A percentile compares a stretch with the other conserved stretches of the same genome.
Evolutionary conservation across 2,329 filamentous ascomycete genomes (phyloP).

Genomic region (Phyllosticta capitalensis): DNA sequence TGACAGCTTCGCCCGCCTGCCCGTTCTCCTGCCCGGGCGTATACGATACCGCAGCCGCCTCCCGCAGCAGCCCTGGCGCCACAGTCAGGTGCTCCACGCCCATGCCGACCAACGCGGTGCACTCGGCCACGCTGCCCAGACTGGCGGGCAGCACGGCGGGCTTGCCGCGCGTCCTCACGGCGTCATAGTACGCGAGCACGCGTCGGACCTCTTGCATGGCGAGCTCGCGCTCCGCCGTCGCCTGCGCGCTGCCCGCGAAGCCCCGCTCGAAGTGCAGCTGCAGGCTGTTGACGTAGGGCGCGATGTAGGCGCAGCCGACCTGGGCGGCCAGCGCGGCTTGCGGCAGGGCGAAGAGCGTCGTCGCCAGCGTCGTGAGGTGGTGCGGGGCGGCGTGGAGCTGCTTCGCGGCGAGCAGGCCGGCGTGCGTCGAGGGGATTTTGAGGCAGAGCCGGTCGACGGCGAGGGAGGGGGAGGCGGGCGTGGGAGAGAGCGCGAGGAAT

Average conservation of each 20-base stretch:
- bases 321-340: constrained; percentile 51
- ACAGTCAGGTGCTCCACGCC: constrained; percentile 53
- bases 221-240: constrained; percentile 4
- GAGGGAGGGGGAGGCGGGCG: constrained; percentile 15
- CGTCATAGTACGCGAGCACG: constrained; percentile 10
- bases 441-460: constrained; percentile 43
- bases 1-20: neutral
- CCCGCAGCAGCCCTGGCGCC: constrained; percentile 42
- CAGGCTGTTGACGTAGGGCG: constrained; percentile 56
- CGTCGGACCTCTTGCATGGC: constrained; percentile 19
- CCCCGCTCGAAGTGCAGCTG: constrained; percentile 41
- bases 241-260: neutral
- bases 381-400: constrained; percentile 37
- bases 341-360: constrained; percentile 52
- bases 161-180: constrained; percentile 30
- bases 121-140: constrained; percentile 48
- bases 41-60: constrained; percentile 16
- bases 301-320: constrained; percentile 51
- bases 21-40: neutral
- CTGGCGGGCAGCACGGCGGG: constrained; percentile 46
- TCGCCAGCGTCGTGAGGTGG: constrained; percentile 52
- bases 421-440: constrained; percentile 55
- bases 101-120: constrained; percentile 48
- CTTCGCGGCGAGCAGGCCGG: constrained; percentile 51
- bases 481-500: constrained; percentile 36